Base-by-base conservation (phyloP, 768 basidiomycete genomes). In the Suillus weaverae region DNA sequence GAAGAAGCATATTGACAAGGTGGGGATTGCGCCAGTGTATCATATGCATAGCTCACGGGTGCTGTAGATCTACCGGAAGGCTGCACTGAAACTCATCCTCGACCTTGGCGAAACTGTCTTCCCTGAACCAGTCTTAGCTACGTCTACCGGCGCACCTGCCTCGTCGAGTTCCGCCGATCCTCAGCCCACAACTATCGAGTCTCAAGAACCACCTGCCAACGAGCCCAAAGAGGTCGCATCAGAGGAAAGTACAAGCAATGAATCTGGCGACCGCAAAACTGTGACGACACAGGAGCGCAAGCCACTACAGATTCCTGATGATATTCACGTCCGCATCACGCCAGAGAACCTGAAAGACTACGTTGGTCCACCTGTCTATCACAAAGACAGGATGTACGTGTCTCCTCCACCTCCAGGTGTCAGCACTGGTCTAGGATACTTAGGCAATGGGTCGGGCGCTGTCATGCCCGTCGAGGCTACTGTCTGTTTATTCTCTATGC, bases 1-100 rank as follows among this genome's bases (percentile, higher is more conserved):
- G 74, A 99, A 99, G 88, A 99, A 99, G 79, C 92, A 96, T 71
- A 97, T 99, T 62, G 97, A 99, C 73, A 99, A 99, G 88, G 95
- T 94, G 72, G 8, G 1, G 8, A 10, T 46, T 32, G 14, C 41
- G 11, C 7, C 22, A 16, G 35, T 20, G 0, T 48, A 3, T 36
- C 16, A 41, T 59, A 5, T 59, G 36, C 26, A 33, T 63, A 11
- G 9, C 56, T 61, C 36, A 57, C 11, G 6, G 20, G 6, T 64
- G 18, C 32, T 20, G 26, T 63, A 98, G 95, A 95, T 99, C 64
- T 99, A 96, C 77, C 88, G 97, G 66, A 99, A 99, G 76, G 93
- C 96, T 16, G 96, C 97, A 0, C 80, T 97, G 68, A 94, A 91
- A 76, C 86, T 99, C 61, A 93, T 99, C 1, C 84, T 89, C 69